Base-by-base conservation (phyloP, 2,329 filamentous ascomycete genomes). In the Trichoderma breve region DNA sequence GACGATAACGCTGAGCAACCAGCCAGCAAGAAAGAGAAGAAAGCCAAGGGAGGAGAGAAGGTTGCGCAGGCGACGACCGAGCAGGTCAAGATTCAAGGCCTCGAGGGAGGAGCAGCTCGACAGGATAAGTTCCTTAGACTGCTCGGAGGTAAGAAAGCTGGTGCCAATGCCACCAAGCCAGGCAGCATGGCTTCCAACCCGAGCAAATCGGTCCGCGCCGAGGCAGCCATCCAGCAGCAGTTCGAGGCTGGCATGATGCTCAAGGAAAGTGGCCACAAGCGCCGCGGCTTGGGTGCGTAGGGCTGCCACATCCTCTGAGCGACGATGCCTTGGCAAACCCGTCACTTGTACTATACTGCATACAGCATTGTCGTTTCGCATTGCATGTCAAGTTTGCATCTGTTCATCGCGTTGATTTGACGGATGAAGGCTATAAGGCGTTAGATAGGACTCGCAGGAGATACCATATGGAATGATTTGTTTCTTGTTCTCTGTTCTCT, bases 121-220 rank as follows among this genome's bases (percentile, higher is more conserved):
- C 86, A 89, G 75, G 80, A 81, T 73, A 90, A 90, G 79, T 89
- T 89, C 73, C 79, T 89, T 76, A 83, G 86, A 36, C 84, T 90
- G 1, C 82, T 90, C 4, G 88, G 88, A 24, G 86, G 81, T 2
- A 86, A 84, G 73, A 88, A 86, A 78, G 80, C 80, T 28, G 80
- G 81, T 24, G 79, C 77, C 34, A 77, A 74, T 7, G 71, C 76
- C 0, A 69, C 75, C 2, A 72, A 74, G 12, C 55, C 73, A 26
- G 68, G 72, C 58, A 69, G 72, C 58, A 47, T 62, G 28, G 68
- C 76, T 65, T 76, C 80, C 75, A 74, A 73, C 76, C 76, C 80
- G 76, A 75, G 79, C 8, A 77, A 80, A 73, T 82, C 78, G 47
- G 81, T 76, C 71, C 81, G 83, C 74, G 83, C 85, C 34, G 84